Conservation (phyloP, 2,329 filamentous ascomycete genomes). For the Colletotrichum coccodes region DNA sequence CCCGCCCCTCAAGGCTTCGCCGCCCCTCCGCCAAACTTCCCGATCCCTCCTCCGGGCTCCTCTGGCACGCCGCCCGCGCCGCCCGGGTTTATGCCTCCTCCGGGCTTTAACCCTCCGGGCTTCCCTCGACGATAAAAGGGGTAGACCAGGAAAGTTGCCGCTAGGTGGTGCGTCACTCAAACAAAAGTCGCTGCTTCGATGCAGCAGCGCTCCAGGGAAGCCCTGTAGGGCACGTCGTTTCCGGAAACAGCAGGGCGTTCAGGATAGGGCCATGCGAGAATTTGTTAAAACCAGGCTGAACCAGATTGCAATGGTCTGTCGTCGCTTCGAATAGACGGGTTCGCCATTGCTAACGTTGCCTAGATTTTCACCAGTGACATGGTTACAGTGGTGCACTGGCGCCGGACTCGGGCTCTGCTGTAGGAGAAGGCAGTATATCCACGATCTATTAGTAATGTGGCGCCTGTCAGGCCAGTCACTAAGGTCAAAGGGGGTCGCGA, state of each 20-base stretch:
- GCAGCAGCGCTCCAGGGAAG: not conserved
- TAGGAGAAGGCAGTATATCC: not conserved
- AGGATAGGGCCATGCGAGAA: slow-evolving; percentile 1
- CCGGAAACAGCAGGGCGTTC: slow-evolving; percentile 16
- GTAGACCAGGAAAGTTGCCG: not conserved
- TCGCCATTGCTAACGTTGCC: slow-evolving; percentile 25
- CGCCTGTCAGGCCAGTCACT: not conserved
- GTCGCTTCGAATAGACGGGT: slow-evolving; percentile 13
- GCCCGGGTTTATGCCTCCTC: slow-evolving; percentile 56
- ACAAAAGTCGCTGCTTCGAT: not conserved
- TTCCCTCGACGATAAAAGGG: slow-evolving; percentile 43
- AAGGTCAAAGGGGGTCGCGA: not conserved
- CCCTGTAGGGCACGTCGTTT: not conserved
- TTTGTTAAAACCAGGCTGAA: slow-evolving; percentile 7
- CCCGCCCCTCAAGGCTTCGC: slow-evolving; percentile 51
- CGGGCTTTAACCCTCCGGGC: slow-evolving; percentile 48
- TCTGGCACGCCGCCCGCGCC: slow-evolving; percentile 44
- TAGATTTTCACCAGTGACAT: not conserved
- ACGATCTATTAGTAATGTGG: not conserved
- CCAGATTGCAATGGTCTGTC: slow-evolving; percentile 32
- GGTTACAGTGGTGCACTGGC: not conserved
- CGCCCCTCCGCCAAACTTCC: slow-evolving; percentile 52
- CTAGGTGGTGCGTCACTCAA: not conserved
- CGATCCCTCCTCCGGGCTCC: slow-evolving; percentile 50
- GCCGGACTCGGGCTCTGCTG: not conserved